These are phyloP conservation scores for Juglanconis oblonga DNA, from an alignment of 2,329 filamentous ascomycete species.

Conservation along the genomic window DNA sequence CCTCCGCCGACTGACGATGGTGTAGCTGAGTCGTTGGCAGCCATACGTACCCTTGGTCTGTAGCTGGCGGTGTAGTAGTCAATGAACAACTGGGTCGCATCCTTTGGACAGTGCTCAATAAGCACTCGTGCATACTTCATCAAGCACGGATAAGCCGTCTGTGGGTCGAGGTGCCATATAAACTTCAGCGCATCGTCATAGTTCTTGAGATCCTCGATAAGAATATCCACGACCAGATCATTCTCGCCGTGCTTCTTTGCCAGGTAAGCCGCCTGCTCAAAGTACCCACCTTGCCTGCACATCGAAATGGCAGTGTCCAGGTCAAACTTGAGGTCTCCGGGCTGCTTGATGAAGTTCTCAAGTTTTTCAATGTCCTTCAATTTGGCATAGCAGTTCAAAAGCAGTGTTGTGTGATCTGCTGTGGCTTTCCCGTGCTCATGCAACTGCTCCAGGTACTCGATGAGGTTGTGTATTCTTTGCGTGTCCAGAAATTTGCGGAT, in stretches of 20 bases:
- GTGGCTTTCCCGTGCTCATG: conserved; percentile 93
- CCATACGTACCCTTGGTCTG: conserved; percentile 59
- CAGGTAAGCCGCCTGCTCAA: conserved; percentile 91
- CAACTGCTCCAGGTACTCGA: conserved; percentile 93
- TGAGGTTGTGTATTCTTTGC: conserved; percentile 94
- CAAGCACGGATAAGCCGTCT: conserved; percentile 76
- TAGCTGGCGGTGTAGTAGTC: conserved; percentile 92
- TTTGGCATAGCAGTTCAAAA: conserved; percentile 97
- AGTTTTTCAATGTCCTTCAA: conserved; percentile 95
- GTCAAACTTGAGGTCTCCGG: conserved; percentile 92
- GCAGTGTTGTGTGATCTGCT: conserved; percentile 88
- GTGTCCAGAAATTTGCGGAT: conserved; percentile 97
- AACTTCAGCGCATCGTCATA: conserved; percentile 87
- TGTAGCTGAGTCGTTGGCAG: conserved; percentile 33
- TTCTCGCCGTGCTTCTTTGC: conserved; percentile 93
- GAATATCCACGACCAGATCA: conserved; percentile 88
- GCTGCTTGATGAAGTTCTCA: conserved; percentile 94
- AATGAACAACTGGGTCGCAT: conserved; percentile 85
- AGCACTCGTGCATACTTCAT: conserved; percentile 95
- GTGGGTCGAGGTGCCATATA: conserved; percentile 82
- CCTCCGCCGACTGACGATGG: conserved; percentile 35
- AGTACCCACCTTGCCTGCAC: conserved; percentile 96
- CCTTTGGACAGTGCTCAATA: conserved; percentile 78
- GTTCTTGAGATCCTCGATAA: conserved; percentile 92
- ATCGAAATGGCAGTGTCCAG: conserved; percentile 95